A percentile compares a stretch with the other conserved stretches of the same genome.
Conservation (phyloP, 1,284 basidiomycete genomes). For the Earliella scabrosa region DNA sequence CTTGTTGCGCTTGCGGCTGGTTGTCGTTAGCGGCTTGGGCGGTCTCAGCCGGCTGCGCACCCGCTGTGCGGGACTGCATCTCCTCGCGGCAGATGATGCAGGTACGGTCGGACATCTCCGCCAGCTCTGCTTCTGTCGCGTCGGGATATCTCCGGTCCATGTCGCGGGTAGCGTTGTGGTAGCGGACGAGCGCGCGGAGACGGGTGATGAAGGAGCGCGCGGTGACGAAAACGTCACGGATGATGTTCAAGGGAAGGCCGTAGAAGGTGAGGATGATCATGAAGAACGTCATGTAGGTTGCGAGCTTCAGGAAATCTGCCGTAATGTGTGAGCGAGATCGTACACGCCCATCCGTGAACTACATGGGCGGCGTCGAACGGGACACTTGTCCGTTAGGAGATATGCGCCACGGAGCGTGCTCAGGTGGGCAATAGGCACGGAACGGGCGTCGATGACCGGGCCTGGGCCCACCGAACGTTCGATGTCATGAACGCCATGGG, state of each 20-base stretch:
- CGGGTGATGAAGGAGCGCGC: slow-evolving; percentile 89
- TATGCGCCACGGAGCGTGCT: too few relatives aligned
- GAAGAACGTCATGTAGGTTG: slow-evolving; percentile 94
- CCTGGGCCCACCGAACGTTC: too few relatives aligned
- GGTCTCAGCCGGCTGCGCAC: slow-evolving; percentile 8
- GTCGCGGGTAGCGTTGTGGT: slow-evolving; percentile 92
- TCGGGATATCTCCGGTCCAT: slow-evolving; percentile 98
- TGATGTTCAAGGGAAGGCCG: slow-evolving; percentile 95
- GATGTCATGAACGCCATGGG: too few relatives aligned
- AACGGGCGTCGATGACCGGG: too few relatives aligned
- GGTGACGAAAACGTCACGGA: slow-evolving; percentile 96
- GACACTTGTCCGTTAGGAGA: too few relatives aligned
- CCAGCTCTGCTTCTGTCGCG: slow-evolving; percentile 87
- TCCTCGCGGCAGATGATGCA: slow-evolving; percentile 99
- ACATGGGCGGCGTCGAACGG: too few relatives aligned
- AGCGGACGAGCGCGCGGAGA: slow-evolving; percentile 87
- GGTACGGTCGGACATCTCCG: slow-evolving; percentile 82
- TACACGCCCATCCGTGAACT: slow-evolving; percentile 6
- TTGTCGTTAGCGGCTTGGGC: slow-evolving; percentile 29
- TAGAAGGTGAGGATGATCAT: slow-evolving; percentile 91
- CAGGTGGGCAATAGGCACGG: too few relatives aligned
- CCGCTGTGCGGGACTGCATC: slow-evolving; percentile 59
- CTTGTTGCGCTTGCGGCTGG: slow-evolving; percentile 15
- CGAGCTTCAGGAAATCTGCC: slow-evolving; percentile 90
- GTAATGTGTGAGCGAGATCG: slow-evolving; percentile 11